Evolutionary conservation across 2,329 filamentous ascomycete genomes (phyloP).

Genomic region (Helminthosporium solani): DNA sequence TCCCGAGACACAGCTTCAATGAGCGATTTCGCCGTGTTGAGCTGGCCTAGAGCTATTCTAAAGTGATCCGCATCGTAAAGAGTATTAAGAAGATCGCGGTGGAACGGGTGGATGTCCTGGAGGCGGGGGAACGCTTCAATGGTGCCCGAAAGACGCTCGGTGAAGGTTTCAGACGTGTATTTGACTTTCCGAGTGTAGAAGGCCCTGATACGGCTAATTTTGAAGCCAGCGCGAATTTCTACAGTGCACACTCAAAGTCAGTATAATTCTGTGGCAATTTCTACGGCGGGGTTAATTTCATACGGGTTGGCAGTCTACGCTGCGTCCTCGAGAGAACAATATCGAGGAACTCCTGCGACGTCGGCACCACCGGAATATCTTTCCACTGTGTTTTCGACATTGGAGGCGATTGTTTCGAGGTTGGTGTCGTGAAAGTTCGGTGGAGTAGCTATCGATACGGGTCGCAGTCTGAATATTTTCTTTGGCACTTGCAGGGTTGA

Average conservation of each 20-base stretch:
- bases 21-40: conserved; percentile 92
- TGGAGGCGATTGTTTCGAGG: conserved; percentile 17
- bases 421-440: conserved; percentile 7
- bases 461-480: neutral
- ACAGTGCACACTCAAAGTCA: too few relatives aligned
- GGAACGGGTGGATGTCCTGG: conserved; percentile 94
- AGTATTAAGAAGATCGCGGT: conserved; percentile 87
- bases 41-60: conserved; percentile 90
- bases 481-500: neutral
- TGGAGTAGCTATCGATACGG: neutral
- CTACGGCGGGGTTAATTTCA: too few relatives aligned
- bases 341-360: conserved; percentile 93
- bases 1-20: conserved; percentile 96
- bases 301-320: conserved; percentile 79
- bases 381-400: conserved; percentile 44
- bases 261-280: too few relatives aligned
- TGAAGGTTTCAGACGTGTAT: conserved; percentile 95
- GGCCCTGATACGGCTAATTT: conserved; percentile 89
- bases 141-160: conserved; percentile 87
- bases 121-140: conserved; percentile 87
- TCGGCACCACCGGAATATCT: conserved; percentile 84
- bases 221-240: conserved; percentile 89
- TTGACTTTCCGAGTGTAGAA: conserved; percentile 96
- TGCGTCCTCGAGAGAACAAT: conserved; percentile 88
- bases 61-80: conserved; percentile 70